Base-by-base conservation (phyloP, 75 land plant genomes). In the Picea sitchensis region DNA sequence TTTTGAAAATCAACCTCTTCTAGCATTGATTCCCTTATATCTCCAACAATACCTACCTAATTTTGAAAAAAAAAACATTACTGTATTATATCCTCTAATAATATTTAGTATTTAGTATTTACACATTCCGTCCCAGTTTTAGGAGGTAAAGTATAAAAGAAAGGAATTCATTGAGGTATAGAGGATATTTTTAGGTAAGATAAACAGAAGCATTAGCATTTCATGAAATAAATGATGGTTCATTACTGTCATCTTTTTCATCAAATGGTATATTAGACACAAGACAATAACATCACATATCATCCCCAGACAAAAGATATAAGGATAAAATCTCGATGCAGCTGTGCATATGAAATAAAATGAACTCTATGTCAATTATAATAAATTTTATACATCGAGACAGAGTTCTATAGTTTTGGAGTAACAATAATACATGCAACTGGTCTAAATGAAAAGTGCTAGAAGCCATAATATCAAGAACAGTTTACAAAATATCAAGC, bases 1-100 rank as follows among this genome's bases (percentile, higher is more conserved):
- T 98, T 98, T 57, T 81, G 79, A 71, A 95, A 98, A 84, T 98
- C 96, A 86, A 93, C 96, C 81, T 98, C 99, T 88, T 98, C 99
- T 82, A 98, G 89, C 98, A 98, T 98, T 26, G 99, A 98, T 32
- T 84, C 89, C 80, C 90, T 86, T 79, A 95, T 93, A 86, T 98
- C 99, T 75, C 87, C 85, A 3, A 98, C 84, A 78, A 98, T 92
- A 23, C 85, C 88, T 59, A 95, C 99, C 99, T 95, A 82, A 23
- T 77, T 51, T 51, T 51, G 56, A 9, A 11, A 76, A 76, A 56
- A 76, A 12, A 58, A 31, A 14, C 7, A 8, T 63, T 13, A 15
- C 23, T 30, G 64, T 76, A 12, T 20, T 62, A 58, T 69, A 38
- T 69, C 36, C n/a, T 38, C 21, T 44, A 31, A 12, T 51, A 51